Evolutionary conservation across 495 filamentous ascomycete species (phyloP), one percentile per base, ranked within the genome.

Genomic region (Tetracladium setigerum): DNA sequence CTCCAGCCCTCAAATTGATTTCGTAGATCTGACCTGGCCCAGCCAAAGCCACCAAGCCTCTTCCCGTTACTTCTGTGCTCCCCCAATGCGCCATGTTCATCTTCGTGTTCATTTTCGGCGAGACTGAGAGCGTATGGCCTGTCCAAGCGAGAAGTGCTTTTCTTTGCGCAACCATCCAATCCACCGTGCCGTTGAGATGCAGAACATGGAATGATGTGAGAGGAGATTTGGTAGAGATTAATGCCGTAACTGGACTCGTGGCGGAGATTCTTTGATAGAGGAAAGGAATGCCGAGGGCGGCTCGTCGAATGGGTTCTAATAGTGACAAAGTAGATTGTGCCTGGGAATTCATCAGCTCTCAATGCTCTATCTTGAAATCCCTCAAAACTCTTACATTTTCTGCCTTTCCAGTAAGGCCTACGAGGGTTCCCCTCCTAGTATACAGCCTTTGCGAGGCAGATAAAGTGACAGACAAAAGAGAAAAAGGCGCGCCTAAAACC

Each of bases 381-480:
- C 14, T 30, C 36, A 44, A 1, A 39, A 10, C 32, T 30, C 75
- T 63, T 64, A 92, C 89, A 80, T 95, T 94, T 62, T 95, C 87
- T 31, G 85, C 72, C 56, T 91, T 87, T 44, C 94, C 94, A 53
- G 85, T 87, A 41, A 98, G 71, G 17, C 85, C 89, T 31, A 97
- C 88, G 36, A 98, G 68, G 2, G 89, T 95, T 30, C 92, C 92
- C 46, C 87, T 81, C 36, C 90, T 79, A 30, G 92, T 95, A 66
- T 89, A 95, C 17, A 98, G 74, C 52, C 87, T 82, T 54, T 95
- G 90, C 24, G 92, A 96, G 18, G 92, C 85, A 35, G 92, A 94
- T 31, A 98, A 76, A 7, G 84, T 83, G 47, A 95, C 87, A 17
- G 89, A 95, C 56, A 98, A 85, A 38, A 98, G 77, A 30, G 94